These are phyloP conservation scores for Copromyces sp. DNA, from an alignment of 495 filamentous ascomycete genomes.

Conservation along the genomic window DNA sequence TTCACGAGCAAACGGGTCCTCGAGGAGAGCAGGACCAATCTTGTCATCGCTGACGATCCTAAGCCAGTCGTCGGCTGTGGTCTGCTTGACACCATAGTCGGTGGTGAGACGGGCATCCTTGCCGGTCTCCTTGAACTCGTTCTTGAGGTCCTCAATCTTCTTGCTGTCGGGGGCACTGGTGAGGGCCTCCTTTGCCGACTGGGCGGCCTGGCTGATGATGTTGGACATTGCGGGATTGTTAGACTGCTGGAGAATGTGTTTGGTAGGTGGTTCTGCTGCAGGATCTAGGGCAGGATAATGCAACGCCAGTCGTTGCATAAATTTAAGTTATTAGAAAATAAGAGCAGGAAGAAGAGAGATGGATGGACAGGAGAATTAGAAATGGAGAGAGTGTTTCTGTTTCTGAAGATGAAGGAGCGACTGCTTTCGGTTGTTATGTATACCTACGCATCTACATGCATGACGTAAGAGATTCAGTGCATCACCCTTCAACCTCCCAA, in stretches of 20 bases:
- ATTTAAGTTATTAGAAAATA: not conserved
- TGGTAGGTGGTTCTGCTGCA: not conserved
- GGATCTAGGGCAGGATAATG: not conserved
- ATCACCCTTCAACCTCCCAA: not conserved
- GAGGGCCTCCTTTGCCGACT: slow-evolving; percentile 22
- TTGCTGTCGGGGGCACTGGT: slow-evolving; percentile 18
- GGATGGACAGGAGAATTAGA: not conserved
- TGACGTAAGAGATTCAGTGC: not conserved
- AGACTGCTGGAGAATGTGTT: not conserved
- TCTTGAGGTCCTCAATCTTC: slow-evolving; percentile 32
- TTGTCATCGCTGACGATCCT: slow-evolving; percentile 48
- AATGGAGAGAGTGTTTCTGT: not conserved
- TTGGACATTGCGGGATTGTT: slow-evolving; percentile 3
- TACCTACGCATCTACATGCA: not conserved
- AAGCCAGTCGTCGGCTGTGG: slow-evolving; percentile 72
- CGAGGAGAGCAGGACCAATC: slow-evolving; percentile 65
- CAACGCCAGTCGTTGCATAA: not conserved
- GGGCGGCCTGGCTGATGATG: slow-evolving; percentile 13
- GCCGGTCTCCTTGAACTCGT: slow-evolving; percentile 24
- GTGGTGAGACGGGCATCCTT: slow-evolving; percentile 47
- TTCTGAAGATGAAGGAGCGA: not conserved
- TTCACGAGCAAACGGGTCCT: slow-evolving; percentile 71
- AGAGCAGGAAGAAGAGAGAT: not conserved
- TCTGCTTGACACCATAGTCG: slow-evolving; percentile 68
- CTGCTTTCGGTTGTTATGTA: not conserved